These are phyloP conservation scores for Metschnikowia hibisci DNA, from an alignment of 805 yeast species.

Conservation along the genomic window DNA sequence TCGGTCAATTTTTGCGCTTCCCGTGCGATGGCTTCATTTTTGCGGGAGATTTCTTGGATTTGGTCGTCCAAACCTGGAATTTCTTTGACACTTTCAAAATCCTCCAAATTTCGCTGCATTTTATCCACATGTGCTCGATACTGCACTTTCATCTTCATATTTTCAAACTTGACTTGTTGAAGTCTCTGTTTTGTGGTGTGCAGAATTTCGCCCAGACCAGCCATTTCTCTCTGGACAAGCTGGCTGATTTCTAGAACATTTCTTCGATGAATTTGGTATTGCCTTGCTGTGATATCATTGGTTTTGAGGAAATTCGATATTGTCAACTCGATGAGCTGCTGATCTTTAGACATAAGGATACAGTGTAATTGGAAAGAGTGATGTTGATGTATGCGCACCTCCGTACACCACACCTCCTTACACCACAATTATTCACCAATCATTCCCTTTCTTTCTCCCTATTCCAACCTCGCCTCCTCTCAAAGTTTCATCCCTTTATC, in stretches of 20 bases:
- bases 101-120: conserved; percentile 19
- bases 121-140: conserved; percentile 26
- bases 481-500: conserved; percentile 1
- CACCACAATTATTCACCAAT: background rate
- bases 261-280: conserved; percentile 33
- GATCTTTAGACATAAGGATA: conserved; percentile 26
- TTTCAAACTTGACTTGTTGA: conserved; percentile 25
- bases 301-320: conserved; percentile 27
- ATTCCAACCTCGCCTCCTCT: background rate
- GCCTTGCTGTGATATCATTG: conserved; percentile 31
- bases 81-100: conserved; percentile 11
- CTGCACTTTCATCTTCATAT: conserved; percentile 23
- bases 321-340: conserved; percentile 30
- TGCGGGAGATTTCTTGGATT: conserved; percentile 18
- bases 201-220: conserved; percentile 7
- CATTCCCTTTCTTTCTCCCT: background rate
- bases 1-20: conserved; percentile 25
- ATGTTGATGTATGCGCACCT: conserved; percentile 1
- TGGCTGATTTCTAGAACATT: conserved; percentile 18
- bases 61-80: conserved; percentile 21
- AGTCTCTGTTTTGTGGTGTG: conserved; percentile 15
- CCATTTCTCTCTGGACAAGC: conserved; percentile 11
- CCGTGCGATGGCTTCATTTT: conserved; percentile 15
- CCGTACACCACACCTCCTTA: background rate
- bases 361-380: background rate